phyloP scores from a whole-genome alignment of 2,329 filamentous ascomycete genomes.

The Sordariomycetes sp. region DNA sequence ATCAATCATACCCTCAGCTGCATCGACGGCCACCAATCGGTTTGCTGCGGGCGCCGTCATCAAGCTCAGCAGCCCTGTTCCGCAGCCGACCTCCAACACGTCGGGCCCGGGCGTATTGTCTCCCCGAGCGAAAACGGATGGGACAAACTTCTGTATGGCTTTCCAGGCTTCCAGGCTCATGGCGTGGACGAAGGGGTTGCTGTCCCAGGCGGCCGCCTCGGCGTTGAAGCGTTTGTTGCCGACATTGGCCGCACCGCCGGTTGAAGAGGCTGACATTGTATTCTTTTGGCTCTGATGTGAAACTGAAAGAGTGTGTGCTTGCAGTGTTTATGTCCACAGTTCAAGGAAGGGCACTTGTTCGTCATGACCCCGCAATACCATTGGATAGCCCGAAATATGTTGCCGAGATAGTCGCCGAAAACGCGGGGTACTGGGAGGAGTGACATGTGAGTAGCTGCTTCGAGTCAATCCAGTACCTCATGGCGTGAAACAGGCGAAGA shows the following conservation, averaged over 20 bases:
- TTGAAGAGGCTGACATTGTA: background rate
- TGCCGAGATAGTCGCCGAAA: no score
- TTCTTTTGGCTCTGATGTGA: background rate
- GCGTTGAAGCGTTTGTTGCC: conserved; percentile 27
- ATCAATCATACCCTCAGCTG: conserved; percentile 39
- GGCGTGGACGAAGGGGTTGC: conserved; percentile 34
- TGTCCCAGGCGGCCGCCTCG: conserved; percentile 40
- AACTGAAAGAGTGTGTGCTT: background rate
- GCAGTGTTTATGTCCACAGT: no score
- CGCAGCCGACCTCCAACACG: conserved; percentile 42
- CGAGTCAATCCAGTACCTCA: no score
- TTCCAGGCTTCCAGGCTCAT: conserved; percentile 21
- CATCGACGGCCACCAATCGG: conserved; percentile 36
- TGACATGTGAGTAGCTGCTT: no score
- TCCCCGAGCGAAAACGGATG: conserved; percentile 1
- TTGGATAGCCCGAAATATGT: no score
- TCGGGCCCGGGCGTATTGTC: conserved; percentile 11
- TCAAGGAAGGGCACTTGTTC: no score
- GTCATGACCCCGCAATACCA: no score
- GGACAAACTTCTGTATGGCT: conserved; percentile 13
- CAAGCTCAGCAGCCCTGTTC: conserved; percentile 39
- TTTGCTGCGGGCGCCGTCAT: conserved; percentile 31
- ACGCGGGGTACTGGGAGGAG: no score
- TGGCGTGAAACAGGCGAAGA: no score
- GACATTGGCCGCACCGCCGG: background rate